phyloP scores from a whole-genome alignment of 345 rosid species.

The Eucalyptus grandis region DNA sequence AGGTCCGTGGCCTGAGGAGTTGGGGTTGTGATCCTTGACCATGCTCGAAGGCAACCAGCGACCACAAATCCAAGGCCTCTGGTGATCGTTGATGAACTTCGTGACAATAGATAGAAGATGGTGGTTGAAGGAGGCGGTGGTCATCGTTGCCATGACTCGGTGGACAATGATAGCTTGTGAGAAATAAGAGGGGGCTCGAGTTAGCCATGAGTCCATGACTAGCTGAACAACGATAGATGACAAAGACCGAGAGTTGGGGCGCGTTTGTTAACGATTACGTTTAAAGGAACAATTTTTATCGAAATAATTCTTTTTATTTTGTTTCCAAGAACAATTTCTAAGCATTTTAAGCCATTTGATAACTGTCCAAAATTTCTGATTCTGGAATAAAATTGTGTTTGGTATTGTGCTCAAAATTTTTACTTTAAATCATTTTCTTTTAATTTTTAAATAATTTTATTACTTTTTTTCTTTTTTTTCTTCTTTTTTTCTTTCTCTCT shows the following conservation, averaged over 20 bases:
- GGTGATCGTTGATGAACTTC: not conserved
- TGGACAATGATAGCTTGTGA: not conserved
- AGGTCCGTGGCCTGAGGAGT: not conserved
- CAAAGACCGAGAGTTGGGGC: not conserved
- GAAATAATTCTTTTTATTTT: too few species aligned
- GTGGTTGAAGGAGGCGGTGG: not conserved
- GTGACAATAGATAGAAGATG: not conserved
- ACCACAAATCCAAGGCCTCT: not conserved
- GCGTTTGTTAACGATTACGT: accelerated
- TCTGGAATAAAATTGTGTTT: too few species aligned
- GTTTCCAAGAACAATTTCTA: too few species aligned
- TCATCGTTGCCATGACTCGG: not conserved
- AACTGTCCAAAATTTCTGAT: too few species aligned
- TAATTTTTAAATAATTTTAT: too few species aligned
- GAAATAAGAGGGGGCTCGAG: not conserved
- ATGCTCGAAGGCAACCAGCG: not conserved
- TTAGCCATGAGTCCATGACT: not conserved
- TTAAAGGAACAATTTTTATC: accelerated
- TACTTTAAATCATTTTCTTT: too few species aligned
- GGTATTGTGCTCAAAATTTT: too few species aligned
- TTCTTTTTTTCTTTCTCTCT: too few species aligned
- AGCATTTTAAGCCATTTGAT: too few species aligned
- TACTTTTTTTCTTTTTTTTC: too few species aligned
- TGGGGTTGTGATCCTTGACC: not conserved
- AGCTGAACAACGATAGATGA: not conserved